A percentile compares a stretch with the other conserved stretches of the same genome.
phyloP scores from a whole-genome alignment of 768 basidiomycete genomes.

The Leucocoprinus leucothites region DNA sequence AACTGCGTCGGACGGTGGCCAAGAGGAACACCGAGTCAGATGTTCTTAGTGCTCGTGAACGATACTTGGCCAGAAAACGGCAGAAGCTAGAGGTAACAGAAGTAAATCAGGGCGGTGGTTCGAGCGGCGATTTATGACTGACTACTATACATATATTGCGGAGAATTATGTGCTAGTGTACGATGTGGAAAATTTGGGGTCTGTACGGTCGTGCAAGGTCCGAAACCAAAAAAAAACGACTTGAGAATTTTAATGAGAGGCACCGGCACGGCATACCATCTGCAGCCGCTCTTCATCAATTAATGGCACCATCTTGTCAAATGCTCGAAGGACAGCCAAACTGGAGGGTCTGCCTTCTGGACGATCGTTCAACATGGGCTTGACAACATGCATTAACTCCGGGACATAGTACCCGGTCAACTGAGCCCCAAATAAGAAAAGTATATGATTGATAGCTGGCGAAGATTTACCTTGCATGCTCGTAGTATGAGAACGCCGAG shows the following conservation, averaged over 20 bases:
- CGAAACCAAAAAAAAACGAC: background rate
- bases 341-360: constrained; percentile 53
- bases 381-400: constrained; percentile 53
- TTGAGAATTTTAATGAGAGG: constrained; percentile 7
- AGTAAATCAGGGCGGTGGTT: constrained; percentile 5
- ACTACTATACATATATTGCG: constrained; percentile 1
- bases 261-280: constrained; percentile 13
- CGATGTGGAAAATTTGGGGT: background rate
- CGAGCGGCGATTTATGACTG: background rate
- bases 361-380: constrained; percentile 55
- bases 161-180: constrained; percentile 4
- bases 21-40: constrained; percentile 77
- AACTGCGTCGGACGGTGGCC: constrained; percentile 60
- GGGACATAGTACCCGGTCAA: constrained; percentile 55
- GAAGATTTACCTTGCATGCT: constrained; percentile 52
- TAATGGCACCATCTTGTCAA: constrained; percentile 44
- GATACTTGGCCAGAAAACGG: constrained; percentile 80
- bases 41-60: constrained; percentile 68
- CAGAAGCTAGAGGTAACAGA: constrained; percentile 55
- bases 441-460: background rate
- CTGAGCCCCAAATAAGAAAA: constrained; percentile 29
- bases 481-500: constrained; percentile 61
- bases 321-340: constrained; percentile 43
- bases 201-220: background rate
- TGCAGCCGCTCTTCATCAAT: constrained; percentile 31